Evolutionary conservation across 169 alveolate genomes (phyloP).

Genomic region (Plasmodium sp.): DNA sequence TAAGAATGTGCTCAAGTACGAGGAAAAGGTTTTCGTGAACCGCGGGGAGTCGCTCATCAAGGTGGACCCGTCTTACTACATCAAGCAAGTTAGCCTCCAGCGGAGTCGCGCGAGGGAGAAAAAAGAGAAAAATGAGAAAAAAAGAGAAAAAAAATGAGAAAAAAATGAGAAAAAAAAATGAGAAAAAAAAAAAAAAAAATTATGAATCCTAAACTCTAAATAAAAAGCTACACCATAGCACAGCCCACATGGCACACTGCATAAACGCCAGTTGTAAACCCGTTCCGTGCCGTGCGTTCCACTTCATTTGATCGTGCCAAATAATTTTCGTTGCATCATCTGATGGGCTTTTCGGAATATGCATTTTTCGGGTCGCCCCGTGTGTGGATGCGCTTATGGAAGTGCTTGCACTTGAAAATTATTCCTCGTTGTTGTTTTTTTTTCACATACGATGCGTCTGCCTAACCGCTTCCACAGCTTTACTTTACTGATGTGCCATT

Average conservation of each 20-base stretch:
- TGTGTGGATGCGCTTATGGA: not conserved
- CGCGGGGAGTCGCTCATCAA: constrained; percentile 9
- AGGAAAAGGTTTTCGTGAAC: constrained; percentile 10
- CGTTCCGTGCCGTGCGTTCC: not conserved
- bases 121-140: not conserved
- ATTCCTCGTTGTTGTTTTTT: not conserved
- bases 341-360: not conserved
- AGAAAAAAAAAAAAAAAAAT: not conserved
- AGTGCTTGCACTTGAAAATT: not conserved
- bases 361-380: not conserved
- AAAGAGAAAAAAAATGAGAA: too few relatives aligned
- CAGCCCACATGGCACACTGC: not conserved
- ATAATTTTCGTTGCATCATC: not conserved
- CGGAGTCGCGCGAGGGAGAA: not conserved
- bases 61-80: constrained; percentile 3
- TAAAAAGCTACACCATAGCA: not conserved
- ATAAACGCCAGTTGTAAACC: not conserved
- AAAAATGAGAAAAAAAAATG: not conserved
- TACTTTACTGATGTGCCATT: not conserved
- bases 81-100: constrained; percentile 3
- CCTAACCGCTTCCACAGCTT: not conserved
- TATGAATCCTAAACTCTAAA: not conserved
- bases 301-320: not conserved
- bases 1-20: not conserved
- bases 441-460: not conserved